Base-by-base conservation (phyloP, 495 filamentous ascomycete genomes). In the Sphaerosporella brunnea region DNA sequence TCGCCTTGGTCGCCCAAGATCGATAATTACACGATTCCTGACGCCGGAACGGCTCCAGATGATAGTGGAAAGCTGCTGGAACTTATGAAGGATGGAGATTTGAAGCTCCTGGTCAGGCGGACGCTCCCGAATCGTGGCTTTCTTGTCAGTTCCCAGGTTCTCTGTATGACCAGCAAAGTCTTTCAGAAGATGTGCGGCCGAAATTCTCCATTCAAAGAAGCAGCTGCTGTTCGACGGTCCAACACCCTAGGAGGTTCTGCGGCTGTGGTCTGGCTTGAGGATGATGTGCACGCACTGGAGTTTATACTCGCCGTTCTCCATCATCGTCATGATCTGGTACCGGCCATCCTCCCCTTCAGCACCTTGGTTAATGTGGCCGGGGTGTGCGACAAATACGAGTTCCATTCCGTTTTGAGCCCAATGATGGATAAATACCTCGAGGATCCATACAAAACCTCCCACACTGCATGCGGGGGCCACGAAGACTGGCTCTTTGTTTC, bases 261-360 rank as follows among this genome's bases (percentile, higher is more conserved):
- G 37, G 20, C 23, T 3, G 8, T 25, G 21, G 21, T 44, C 13
- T 19, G 8, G 8, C 36, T 39, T 39, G 36, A 39, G 24, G 41
- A 44, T 30, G 41, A 44, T 30, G 41, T 24, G 13, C 23, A 18
- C n/a, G 24, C 24, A 15, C 41, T 44, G 11, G 24, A 26, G 20
- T 11, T 44, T 8, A 13, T 44, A 13, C 21, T 44, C 2, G 18
- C 13, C 11, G 13, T 19, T 2, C 24, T 44, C 10, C 41, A 44
- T 26, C 41, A 25, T 30, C 41, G 23, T 9, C 23, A 30, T 19
- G 41, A 44, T 44, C 4, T 44, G 23, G 10, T 40, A 40, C 37
- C 37, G 21, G n/a, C 15, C 21, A 40, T 2, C 15, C 10, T 40
- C 18, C 10, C 18, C 7, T 3, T 24, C 1, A 23, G 28, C 11